Evolutionary conservation across 768 basidiomycete species (phyloP).

Genomic region (Lactarius evosmus): DNA sequence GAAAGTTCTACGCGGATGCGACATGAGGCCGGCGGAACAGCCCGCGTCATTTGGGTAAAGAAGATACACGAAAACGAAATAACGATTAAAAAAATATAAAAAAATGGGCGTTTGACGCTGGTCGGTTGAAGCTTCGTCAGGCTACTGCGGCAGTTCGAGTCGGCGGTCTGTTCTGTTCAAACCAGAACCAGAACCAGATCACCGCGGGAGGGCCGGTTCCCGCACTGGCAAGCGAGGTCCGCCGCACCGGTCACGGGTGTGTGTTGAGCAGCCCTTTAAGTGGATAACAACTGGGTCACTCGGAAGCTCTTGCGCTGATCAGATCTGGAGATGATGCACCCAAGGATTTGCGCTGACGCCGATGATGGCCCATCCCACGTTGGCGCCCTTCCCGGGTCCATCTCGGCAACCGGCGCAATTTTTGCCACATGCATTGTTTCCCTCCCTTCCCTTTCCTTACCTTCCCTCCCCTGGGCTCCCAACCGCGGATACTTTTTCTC

Average conservation of each 20-base stretch:
- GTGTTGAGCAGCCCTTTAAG: not conserved
- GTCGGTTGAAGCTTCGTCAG: not conserved
- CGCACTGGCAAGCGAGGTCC: conserved; percentile 17
- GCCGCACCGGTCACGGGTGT: conserved; percentile 3
- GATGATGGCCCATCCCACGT: conserved; percentile 22
- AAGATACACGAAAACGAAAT: conserved; percentile 16
- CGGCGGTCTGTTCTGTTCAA: conserved; percentile 1
- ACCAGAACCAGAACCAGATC: not conserved
- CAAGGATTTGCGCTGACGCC: conserved; percentile 27
- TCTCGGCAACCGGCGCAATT: not conserved
- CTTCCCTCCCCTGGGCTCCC: not conserved
- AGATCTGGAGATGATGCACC: conserved; percentile 27
- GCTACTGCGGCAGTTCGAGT: conserved; percentile 18
- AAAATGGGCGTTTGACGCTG: conserved; percentile 13
- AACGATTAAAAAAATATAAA: not conserved
- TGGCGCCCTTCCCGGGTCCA: not conserved
- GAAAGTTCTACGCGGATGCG: conserved; percentile 20
- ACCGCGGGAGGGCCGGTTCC: conserved; percentile 6
- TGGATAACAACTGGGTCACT: conserved; percentile 5
- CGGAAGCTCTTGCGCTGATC: conserved; percentile 21
- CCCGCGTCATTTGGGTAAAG: conserved; percentile 25
- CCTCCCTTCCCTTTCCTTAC: not conserved
- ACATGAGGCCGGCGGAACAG: conserved; percentile 27
- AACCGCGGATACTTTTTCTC: not conserved
- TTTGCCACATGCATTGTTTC: conserved; percentile 3